Evolutionary conservation across 768 basidiomycete species (phyloP).

Genomic region (Boletellus emodensis): DNA sequence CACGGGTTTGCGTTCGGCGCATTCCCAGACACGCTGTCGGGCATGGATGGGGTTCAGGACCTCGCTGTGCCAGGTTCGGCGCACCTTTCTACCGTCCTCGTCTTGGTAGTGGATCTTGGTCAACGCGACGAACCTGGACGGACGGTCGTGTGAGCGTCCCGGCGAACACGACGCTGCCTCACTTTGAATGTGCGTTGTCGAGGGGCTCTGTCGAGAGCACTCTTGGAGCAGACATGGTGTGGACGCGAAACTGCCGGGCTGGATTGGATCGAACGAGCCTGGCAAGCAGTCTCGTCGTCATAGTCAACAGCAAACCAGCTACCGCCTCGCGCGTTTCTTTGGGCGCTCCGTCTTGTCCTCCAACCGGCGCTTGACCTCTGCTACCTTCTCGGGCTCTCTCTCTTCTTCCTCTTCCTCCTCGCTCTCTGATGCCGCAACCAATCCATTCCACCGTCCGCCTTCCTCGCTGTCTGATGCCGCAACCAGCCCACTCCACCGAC

Average conservation of each 20-base stretch:
- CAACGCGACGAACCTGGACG: conserved; percentile 74
- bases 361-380: conserved; percentile 8
- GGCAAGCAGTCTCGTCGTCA: background rate
- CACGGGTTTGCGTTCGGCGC: conserved; percentile 81
- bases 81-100: conserved; percentile 68
- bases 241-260: conserved; percentile 1
- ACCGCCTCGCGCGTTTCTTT: conserved; percentile 11
- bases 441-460: conserved; percentile 26
- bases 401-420: conserved; percentile 8
- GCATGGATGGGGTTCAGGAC: background rate
- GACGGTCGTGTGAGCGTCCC: background rate
- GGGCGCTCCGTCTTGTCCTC: conserved; percentile 10
- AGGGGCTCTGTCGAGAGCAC: conserved; percentile 53
- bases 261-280: conserved; percentile 3
- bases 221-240: conserved; percentile 40
- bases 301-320: too few relatives aligned
- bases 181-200: conserved; percentile 57
- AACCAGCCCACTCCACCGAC: conserved; percentile 30
- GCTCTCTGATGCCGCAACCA: conserved; percentile 10
- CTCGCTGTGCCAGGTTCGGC: background rate
- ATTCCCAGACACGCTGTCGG: conserved; percentile 80
- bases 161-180: conserved; percentile 9
- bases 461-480: conserved; percentile 1
- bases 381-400: background rate
- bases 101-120: conserved; percentile 81